Evolutionary conservation across 2,329 filamentous ascomycete species (phyloP), one percentile per base, ranked within the genome.

Genomic region (Clarireedia hainanense): DNA sequence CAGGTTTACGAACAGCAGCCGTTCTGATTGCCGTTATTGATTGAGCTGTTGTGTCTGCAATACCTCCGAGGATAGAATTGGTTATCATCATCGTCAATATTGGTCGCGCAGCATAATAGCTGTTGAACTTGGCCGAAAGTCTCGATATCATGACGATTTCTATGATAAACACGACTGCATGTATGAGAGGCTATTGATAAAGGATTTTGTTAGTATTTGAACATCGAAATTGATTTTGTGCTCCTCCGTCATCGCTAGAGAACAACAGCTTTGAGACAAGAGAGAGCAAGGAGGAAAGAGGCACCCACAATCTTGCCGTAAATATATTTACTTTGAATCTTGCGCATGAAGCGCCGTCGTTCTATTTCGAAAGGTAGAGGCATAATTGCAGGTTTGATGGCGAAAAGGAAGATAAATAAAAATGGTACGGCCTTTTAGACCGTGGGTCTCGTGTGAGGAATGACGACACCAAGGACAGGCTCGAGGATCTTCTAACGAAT

Each of bases 11-110:
- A 3, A 83, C 67, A 6, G 84, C 79, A 60, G 83, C 81, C 68
- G 86, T 74, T 57, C 88, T 85, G 58, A 96, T 81, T 20, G 91
- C 84, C 3, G 94, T 95, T 69, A 99, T 88, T 57, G 88, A 85
- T 72, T 99, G 94, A 57, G 94, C 94, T 48, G 95, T 89, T 36
- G 94, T 97, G 73, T 99, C 94, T 72, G 94, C 94, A 64, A 99
- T 86, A 65, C 94, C 94, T 74, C 90, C 91, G 57, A 99, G 84
- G 56, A 97, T 86, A 63, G 94, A 89, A 75, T 99, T 99, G 71
- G 92, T 96, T 69, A 96, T 89, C 92, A 99, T 99, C 73, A 95
- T 99, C 60, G 94, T 99, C 67, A 99, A 82, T 43, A 99, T 89
- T 88, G 92, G 94, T 68, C 89, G 88, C 69, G 91, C 85, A 63